These are phyloP conservation scores for Schizonepeta tenuifolia DNA, from an alignment of 257 asterid species.

Conservation along the genomic window DNA sequence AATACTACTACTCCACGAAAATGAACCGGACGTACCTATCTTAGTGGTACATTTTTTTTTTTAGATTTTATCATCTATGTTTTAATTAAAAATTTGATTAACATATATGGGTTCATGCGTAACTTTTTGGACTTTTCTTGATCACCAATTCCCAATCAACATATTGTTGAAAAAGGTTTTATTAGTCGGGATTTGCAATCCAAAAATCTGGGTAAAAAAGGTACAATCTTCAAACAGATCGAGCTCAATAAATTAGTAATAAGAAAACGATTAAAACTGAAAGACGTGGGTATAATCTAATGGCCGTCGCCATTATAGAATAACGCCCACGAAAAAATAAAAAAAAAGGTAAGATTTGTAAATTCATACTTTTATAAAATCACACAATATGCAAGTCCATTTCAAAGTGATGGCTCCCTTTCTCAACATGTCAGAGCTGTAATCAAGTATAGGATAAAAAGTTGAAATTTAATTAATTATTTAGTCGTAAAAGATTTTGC, in stretches of 20 bases:
- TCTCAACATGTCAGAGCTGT: conserved; percentile 36
- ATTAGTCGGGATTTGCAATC: conserved; percentile 24
- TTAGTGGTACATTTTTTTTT: background rate
- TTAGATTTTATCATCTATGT: background rate
- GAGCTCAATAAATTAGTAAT: conserved; percentile 2
- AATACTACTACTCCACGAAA: background rate
- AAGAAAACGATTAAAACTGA: background rate
- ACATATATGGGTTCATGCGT: background rate
- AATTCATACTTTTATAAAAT: background rate
- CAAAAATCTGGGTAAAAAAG: conserved; percentile 27
- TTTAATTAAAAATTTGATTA: background rate
- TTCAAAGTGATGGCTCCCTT: conserved; percentile 10
- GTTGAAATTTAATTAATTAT: conserved; percentile 23
- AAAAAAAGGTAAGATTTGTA: background rate
- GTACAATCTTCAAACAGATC: conserved; percentile 17
- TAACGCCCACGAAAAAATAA: background rate
- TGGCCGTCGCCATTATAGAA: conserved; percentile 25
- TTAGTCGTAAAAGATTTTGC: background rate
- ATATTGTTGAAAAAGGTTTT: background rate
- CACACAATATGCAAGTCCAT: conserved; percentile 30
- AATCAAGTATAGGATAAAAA: conserved; percentile 37
- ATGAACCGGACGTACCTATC: background rate
- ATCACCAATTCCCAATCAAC: conserved; percentile 35
- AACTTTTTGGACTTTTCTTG: conserved; percentile 26
- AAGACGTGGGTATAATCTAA: conserved; percentile 18